Evolutionary conservation across 2,329 filamentous ascomycete species (phyloP).

Genomic region (Xylariaceae sp.): DNA sequence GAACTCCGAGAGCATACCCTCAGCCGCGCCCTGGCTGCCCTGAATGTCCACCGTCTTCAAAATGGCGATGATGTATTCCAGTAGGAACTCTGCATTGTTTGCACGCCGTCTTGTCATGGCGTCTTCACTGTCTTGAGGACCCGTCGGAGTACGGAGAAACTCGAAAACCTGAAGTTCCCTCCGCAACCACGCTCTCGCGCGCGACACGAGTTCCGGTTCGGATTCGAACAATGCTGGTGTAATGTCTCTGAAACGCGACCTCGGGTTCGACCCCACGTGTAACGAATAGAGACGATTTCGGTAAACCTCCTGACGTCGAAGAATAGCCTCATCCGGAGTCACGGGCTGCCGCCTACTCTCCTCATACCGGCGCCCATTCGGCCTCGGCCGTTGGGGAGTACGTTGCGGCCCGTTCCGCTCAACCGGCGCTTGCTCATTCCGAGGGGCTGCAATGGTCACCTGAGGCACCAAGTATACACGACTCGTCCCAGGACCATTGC

Average conservation of each 20-base stretch:
- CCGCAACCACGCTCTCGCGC: constrained; percentile 74
- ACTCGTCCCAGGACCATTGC: constrained; percentile 41
- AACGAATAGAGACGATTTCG: constrained; percentile 65
- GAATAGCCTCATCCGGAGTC: constrained; percentile 36
- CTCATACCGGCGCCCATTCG: constrained; percentile 15
- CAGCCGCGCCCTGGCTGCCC: constrained; percentile 70
- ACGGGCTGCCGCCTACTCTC: constrained; percentile 8
- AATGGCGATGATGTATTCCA: constrained; percentile 81
- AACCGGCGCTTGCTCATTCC: constrained; percentile 8
- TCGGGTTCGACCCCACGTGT: constrained; percentile 74
- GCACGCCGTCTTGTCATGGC: constrained; percentile 40
- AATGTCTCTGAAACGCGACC: constrained; percentile 71
- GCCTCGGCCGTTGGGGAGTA: not conserved
- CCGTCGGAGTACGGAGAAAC: constrained; percentile 50
- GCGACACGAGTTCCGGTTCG: constrained; percentile 64
- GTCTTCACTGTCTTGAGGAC: constrained; percentile 21
- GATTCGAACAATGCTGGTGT: constrained; percentile 60
- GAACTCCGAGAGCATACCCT: constrained; percentile 73
- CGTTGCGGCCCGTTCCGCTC: not conserved
- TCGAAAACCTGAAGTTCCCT: constrained; percentile 80
- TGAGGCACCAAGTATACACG: constrained; percentile 54
- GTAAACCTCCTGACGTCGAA: constrained; percentile 68
- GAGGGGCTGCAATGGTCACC: constrained; percentile 11
- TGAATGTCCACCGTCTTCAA: constrained; percentile 78
- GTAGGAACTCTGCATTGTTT: constrained; percentile 74